A percentile compares a stretch with the other conserved stretches of the same genome.
Conservation (phyloP, 2,329 filamentous ascomycete genomes). For the Cladophialophora yegresii region DNA sequence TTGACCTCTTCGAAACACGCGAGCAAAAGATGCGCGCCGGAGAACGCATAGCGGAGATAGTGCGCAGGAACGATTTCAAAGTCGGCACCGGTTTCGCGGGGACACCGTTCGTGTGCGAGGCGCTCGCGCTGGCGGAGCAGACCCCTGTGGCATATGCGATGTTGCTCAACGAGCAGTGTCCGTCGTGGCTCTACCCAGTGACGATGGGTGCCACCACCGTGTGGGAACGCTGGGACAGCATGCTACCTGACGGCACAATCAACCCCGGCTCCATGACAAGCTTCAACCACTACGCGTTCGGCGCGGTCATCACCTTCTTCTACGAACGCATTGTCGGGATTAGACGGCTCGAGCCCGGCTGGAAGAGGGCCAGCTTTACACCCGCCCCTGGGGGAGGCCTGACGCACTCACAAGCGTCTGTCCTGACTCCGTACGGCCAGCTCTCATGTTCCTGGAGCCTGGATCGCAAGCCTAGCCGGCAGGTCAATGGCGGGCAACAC, state of each 20-base stretch:
- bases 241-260: constrained; percentile 44
- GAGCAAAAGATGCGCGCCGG: no score
- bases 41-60: no score
- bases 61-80: constrained; percentile 35
- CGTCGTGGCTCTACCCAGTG: constrained; percentile 47
- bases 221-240: constrained; percentile 51
- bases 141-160: constrained; percentile 44
- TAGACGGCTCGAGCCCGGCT: constrained; percentile 3
- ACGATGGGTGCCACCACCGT: constrained; percentile 48
- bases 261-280: constrained; percentile 49
- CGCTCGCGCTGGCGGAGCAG: constrained; percentile 36
- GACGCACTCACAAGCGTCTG: no score
- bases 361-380: no score
- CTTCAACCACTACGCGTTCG: constrained; percentile 50
- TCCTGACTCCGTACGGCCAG: no score
- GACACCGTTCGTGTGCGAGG: constrained; percentile 40
- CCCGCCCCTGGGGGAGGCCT: no score
- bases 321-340: constrained; percentile 43
- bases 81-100: constrained; percentile 45
- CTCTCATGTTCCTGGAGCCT: no score
- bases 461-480: no score
- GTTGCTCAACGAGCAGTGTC: constrained; percentile 43
- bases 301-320: constrained; percentile 45
- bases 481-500: no score
- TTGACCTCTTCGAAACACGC: constrained; percentile 30